Evolutionary conservation across 2,329 filamentous ascomycete genomes (phyloP).

Genomic region (Dendryphion nanum): DNA sequence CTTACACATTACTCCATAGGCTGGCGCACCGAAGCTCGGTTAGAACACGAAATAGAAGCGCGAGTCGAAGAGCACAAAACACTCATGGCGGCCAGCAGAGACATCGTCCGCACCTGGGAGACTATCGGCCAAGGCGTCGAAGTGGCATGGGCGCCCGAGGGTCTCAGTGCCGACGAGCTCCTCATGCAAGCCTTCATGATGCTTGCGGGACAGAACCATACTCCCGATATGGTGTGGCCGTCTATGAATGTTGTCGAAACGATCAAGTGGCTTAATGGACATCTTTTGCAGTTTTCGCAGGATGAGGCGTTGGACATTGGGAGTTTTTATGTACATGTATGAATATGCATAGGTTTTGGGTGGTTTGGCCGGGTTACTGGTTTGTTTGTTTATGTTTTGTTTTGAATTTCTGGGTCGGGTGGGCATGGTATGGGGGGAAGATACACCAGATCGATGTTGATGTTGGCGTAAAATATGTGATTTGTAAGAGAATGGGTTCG

Average conservation of each 20-base stretch:
- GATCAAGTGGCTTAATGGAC: slow-evolving; percentile 27
- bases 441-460: too few species aligned
- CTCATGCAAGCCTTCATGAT: slow-evolving; percentile 33
- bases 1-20: slow-evolving; percentile 22
- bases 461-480: too few species aligned
- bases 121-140: slow-evolving; percentile 23
- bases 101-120: slow-evolving; percentile 30
- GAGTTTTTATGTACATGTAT: too few species aligned
- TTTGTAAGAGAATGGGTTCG: too few species aligned
- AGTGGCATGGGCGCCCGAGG: slow-evolving; percentile 14
- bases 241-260: slow-evolving; percentile 27
- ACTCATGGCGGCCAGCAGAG: slow-evolving; percentile 32
- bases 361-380: too few species aligned
- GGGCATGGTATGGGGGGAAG: too few species aligned
- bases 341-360: too few species aligned
- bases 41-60: slow-evolving; percentile 27
- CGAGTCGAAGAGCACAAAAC: slow-evolving; percentile 33
- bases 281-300: slow-evolving; percentile 24
- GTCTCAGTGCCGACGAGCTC: slow-evolving; percentile 22
- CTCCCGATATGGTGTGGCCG: slow-evolving; percentile 23
- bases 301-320: slow-evolving; percentile 25
- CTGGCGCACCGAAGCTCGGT: slow-evolving; percentile 29
- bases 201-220: slow-evolving; percentile 18
- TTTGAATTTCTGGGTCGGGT: too few species aligned
- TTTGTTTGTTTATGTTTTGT: too few species aligned